Evolutionary conservation across 768 basidiomycete genomes (phyloP), one percentile per base, ranked within the genome.

Genomic region (Fomitopsis serialis): DNA sequence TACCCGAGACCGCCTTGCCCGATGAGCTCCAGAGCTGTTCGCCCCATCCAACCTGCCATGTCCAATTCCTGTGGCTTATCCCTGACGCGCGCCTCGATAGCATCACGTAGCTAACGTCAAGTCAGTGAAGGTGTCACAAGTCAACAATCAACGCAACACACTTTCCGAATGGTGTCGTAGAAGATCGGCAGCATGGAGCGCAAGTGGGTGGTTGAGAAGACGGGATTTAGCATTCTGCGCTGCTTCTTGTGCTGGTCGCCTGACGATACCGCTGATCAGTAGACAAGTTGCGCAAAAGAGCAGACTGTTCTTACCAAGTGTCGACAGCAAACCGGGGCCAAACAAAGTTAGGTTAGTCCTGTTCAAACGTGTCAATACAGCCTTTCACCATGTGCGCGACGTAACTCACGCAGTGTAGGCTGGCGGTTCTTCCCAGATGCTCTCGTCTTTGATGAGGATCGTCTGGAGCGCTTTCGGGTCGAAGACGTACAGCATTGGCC

Each of bases 391-490:
- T 24, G 22, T 8, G 19, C 76, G 74, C 53, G 78, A 77, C 46
- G 27, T 32, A n/a, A 43, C 10, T 9, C 10, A 47, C n/a, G n/a
- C 9, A 4, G 8, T 15, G 15, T 25, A 42, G 3, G 7, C 40
- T 42, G 15, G 35, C 0, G 64, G 5, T 42, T 63, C 58, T 17
- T 62, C 53, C 32, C 50, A 65, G 1, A 48, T 35, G 24, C 36
- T 37, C 44, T 62, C 54, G 43, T 74, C 78, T 61, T 77, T 78
- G 17, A 78, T 63, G 21, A 76, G 45, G 22, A 79, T 75, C 52
- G 74, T 71, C 47, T 77, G 69, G 50, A 79, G 54, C 1, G 77
- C 78, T 42, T 67, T 70, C 1, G 77, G 75, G 53, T 79, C 78
- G 48, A 62, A 75, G 0, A 75, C 68, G 53, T 71, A 72, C 8